Base-by-base conservation (phyloP, 2,329 filamentous ascomycete genomes). In the Beauveria bassiana region DNA sequence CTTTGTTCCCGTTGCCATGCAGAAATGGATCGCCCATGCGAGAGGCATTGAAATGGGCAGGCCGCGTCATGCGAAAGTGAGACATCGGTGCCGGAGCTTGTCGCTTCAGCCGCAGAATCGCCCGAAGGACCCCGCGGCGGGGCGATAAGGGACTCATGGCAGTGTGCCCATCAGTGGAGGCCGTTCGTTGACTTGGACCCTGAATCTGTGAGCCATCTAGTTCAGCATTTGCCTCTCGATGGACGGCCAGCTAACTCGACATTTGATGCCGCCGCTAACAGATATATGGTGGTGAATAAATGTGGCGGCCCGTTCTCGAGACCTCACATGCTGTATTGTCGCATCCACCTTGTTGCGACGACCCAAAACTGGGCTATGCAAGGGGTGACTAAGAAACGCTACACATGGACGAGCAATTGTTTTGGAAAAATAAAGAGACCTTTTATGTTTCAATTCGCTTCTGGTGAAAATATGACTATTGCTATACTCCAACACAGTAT, bases 21-120 rank as follows among this genome's bases (percentile, higher is more conserved):
- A 34, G 24, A 12, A 38, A 26, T 38, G 42, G 42, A 56, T 56
- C 53, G 53, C 5, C 53, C 40, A 14, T 20, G 34, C 40, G 45
- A 56, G 14, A n/a, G n/a, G 24, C 53, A 56, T 56, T 45, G 53
- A 26, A 46, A 56, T 56, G 53, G 34, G 26, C 53, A 56, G 53
- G 53, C 46, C 42, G n/a, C 42, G 22, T 28, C 28, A 46, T 56
- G 53, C 40, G 31, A 42, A 2, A 42, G 53, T 56, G 53, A 56
- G 53, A 56, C 53, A 28, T 7, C 40, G 6, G 53, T 24, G 42
- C 22, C 26, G 26, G 42, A 56, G 53, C 53, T 56, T n/a, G 24
- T 18, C 53, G 46, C 24, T 28, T 56, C 26, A 42, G 40, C 40
- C 6, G 22, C 20, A 16, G 1, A 40, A 45, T 31, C 42, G 42